These are phyloP conservation scores for Solanum piurae DNA, from an alignment of 257 asterid species.

Conservation along the genomic window DNA sequence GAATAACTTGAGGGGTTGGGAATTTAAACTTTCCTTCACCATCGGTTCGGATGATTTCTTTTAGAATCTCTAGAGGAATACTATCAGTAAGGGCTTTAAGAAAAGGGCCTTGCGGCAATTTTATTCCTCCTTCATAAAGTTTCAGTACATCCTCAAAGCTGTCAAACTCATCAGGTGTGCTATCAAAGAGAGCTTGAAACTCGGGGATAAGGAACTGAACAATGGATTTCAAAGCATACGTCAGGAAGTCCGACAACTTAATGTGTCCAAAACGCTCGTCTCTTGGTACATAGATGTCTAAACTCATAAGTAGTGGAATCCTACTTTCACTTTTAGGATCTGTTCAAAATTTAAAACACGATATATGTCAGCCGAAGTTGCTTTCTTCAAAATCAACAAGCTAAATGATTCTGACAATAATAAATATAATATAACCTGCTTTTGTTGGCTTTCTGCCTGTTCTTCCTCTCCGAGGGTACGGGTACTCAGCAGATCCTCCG, in stretches of 20 bases:
- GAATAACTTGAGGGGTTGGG: conserved; percentile 52
- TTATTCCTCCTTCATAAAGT: conserved; percentile 47
- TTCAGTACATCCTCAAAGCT: conserved; percentile 52
- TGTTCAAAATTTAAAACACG: not conserved
- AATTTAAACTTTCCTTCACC: conserved; percentile 45
- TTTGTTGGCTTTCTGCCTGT: conserved; percentile 51
- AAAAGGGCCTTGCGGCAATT: conserved; percentile 24
- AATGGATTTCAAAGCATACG: conserved; percentile 53
- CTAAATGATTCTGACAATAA: not conserved
- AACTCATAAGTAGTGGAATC: conserved; percentile 36
- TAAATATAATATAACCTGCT: conserved; percentile 22
- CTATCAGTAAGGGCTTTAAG: conserved; percentile 27
- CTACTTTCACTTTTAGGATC: conserved; percentile 67
- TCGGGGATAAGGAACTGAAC: conserved; percentile 59
- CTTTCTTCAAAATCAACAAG: not conserved
- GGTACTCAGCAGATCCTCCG: conserved; percentile 57
- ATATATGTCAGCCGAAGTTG: not conserved
- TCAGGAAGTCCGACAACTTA: conserved; percentile 68
- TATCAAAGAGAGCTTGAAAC: conserved; percentile 45
- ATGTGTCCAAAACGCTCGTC: conserved; percentile 69
- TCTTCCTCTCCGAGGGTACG: conserved; percentile 80
- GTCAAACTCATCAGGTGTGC: conserved; percentile 58
- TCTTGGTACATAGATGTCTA: conserved; percentile 65
- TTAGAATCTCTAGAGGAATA: conserved; percentile 46
- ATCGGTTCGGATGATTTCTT: conserved; percentile 55